Evolutionary conservation across 257 asterid genomes (phyloP), one percentile per base, ranked within the genome.

Genomic region (Jacaranda copaia): DNA sequence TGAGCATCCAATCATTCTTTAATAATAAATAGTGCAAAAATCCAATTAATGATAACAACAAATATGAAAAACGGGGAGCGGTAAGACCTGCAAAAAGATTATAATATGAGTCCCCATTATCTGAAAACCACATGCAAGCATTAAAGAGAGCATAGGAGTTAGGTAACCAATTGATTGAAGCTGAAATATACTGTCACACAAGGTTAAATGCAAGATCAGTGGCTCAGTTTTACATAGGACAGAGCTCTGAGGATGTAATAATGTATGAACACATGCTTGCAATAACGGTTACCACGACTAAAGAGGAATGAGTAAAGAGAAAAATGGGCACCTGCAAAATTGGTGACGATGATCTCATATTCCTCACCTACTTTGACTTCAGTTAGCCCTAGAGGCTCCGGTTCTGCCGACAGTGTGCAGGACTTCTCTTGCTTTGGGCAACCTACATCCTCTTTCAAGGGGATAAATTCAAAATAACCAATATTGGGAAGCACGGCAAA

Each of bases 401-500:
- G 71, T 76, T 90, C 88, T 6, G 49, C 71, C 1, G 18, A 18
- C 74, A 5, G 6, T 49, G 1, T 10, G 32, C 48, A 35, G 12
- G 45, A 15, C 12, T 66, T 38, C 7, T 55, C 77, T 25, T 69
- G 72, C 38, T 62, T 77, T 5, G 36, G 72, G 70, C 84, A 81
- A 76, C 56, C 67, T 5, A 16, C 14, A 12, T 59, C 81, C 57
- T 76, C 86, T 40, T 73, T 82, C 72, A 94, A 78, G 43, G 96
- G 98, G 74, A 96, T 86, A 62, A 96, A 96, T 72, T 96, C 98
- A 45, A 93, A 96, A 64, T 87, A 96, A 38, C 96, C 97, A 8
- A 89, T 89, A 81, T 93, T 85, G 0, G 99, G 99, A 75, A 91
- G 94, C 63, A 96, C 96, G 0, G 96, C 92, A 76, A 81, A 96